These are phyloP conservation scores for Prunus campanulata DNA, from an alignment of 306 rosid species.

Conservation along the genomic window DNA sequence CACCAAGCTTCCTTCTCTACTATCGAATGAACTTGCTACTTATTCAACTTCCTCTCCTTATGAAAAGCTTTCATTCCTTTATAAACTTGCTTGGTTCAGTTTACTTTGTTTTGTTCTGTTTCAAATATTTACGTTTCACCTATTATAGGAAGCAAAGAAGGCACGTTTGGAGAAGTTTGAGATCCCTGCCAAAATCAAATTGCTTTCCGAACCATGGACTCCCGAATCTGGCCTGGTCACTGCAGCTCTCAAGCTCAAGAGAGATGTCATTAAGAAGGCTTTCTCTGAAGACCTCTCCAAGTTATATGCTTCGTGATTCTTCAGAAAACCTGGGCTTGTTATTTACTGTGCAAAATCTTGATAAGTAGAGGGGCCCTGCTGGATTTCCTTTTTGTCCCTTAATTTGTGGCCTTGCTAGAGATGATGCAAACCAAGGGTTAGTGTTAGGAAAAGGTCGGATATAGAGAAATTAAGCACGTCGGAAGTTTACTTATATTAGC, in stretches of 20 bases:
- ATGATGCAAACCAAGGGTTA: conserved; percentile 18
- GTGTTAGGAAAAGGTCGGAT: conserved; percentile 17
- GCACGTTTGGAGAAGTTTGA: conserved; percentile 77
- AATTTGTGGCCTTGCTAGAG: neutral
- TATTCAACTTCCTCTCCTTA: too few relatives aligned
- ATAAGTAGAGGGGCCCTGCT: neutral
- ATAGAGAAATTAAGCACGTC: conserved; percentile 19
- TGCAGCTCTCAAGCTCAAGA: conserved; percentile 92
- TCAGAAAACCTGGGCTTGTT: neutral
- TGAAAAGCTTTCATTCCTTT: too few relatives aligned
- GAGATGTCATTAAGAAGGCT: conserved; percentile 72
- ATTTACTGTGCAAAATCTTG: neutral
- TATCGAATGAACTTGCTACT: too few relatives aligned
- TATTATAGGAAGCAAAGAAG: conserved; percentile 78
- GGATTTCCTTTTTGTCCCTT: neutral
- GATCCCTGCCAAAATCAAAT: conserved; percentile 74
- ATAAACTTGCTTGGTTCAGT: neutral
- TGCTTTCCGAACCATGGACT: conserved; percentile 77
- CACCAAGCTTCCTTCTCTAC: too few relatives aligned
- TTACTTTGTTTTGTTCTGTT: neutral
- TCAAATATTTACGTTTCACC: neutral
- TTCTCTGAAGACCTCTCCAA: conserved; percentile 62
- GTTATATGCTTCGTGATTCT: conserved; percentile 45
- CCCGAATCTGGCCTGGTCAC: conserved; percentile 90
- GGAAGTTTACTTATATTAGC: neutral